Evolutionary conservation across 306 rosid genomes (phyloP), one percentile per base, ranked within the genome.

Genomic region (Corylus americana): DNA sequence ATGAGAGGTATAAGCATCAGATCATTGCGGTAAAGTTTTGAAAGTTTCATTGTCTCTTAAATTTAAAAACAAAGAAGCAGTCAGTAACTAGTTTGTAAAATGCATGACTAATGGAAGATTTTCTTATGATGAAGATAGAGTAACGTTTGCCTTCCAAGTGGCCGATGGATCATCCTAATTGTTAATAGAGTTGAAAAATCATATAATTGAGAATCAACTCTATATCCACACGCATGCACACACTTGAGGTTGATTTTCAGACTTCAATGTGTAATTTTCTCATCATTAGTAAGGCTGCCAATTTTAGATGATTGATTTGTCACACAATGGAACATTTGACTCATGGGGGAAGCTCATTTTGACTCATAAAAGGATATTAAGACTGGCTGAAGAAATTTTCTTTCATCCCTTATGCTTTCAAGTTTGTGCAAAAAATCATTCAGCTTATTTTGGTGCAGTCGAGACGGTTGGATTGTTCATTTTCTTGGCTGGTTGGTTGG

Each of bases 11-110:
- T 51, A 22, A 44, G 49, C 45, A 11, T 62, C 25, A 8, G 66
- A 55, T 53, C 14, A 58, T 63, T 77, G 45, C 2, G 1, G 12
- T 39, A 64, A 79, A 71, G 35, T 53, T 48, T 37, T 37, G 67
- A 76, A 37, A 8, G 18, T 61, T 20, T 37, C 35, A 53, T 37
- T 37, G 42, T n/a, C 55, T 47, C 39, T 42, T 3, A 14, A 29
- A 70, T 55, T 35, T 54, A 61, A 71, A 48, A 59, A 54, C 64
- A 71, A 75, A 47, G 50, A 12, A 59, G 59, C 62, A 39, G 25
- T 12, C 73, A 55, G 54, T 55, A 50, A 55, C 35, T 77, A 79
- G 55, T 66, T 74, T 45, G 17, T 69, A 73, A 78, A 53, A 70
- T 70, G 49, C 75, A 44, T 55, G 47, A 55, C 71, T 18, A 9